Evolutionary conservation across 2,329 filamentous ascomycete species (phyloP).

Genomic region (Diaporthe australafricana): DNA sequence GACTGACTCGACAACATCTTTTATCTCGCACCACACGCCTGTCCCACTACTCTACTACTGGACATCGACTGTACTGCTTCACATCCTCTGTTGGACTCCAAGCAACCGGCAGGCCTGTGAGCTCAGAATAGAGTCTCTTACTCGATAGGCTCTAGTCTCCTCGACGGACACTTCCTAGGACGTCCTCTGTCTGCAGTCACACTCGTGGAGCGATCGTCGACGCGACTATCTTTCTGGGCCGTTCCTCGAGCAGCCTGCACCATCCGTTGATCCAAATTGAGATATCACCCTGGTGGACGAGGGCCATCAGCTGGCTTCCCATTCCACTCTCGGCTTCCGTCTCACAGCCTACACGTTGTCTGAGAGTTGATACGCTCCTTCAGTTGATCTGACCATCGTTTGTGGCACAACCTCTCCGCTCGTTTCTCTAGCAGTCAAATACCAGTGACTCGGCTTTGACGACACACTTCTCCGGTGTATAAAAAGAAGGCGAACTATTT

Average conservation of each 20-base stretch:
- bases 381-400: constrained; percentile 25
- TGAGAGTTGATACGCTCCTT: constrained; percentile 6
- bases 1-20: background rate
- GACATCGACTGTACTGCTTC: background rate
- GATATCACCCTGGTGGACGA: background rate
- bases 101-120: constrained; percentile 13
- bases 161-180: constrained; percentile 16
- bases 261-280: background rate
- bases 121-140: background rate
- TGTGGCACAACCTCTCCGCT: constrained; percentile 14
- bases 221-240: background rate
- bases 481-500: constrained; percentile 9
- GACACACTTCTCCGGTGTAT: constrained; percentile 26
- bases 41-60: constrained; percentile 9
- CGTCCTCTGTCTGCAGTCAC: background rate
- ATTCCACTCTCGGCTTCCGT: background rate
- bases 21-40: constrained; percentile 21
- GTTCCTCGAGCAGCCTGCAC: background rate
- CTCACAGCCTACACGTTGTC: background rate
- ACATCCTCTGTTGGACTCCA: background rate
- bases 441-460: constrained; percentile 9
- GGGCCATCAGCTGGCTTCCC: constrained; percentile 5
- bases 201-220: background rate
- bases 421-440: constrained; percentile 17
- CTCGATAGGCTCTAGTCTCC: background rate